Evolutionary conservation across 306 rosid genomes (phyloP).

Genomic region (Quercus wislizeni): DNA sequence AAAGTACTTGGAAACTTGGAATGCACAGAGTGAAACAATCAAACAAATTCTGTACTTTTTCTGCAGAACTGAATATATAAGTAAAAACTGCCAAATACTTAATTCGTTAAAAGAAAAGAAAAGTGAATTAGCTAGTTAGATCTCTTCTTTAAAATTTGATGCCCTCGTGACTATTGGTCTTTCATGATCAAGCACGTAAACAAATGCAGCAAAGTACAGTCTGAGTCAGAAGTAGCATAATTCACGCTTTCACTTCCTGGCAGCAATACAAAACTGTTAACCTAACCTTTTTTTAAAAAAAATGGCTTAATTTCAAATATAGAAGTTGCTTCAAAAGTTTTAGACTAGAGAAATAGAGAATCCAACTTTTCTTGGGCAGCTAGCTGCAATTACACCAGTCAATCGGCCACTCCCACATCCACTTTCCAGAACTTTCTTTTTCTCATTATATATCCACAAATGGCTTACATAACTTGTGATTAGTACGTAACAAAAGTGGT

Average conservation of each 20-base stretch:
- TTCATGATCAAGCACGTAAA: neutral
- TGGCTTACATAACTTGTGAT: no score
- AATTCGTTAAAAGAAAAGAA: neutral
- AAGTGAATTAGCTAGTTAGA: neutral
- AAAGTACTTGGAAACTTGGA: neutral
- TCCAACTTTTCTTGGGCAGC: constrained; percentile 34
- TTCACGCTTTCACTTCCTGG: neutral
- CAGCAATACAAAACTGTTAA: neutral
- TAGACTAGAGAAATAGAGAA: constrained; percentile 21
- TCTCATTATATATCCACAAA: neutral
- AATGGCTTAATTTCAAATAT: neutral
- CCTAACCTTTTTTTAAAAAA: constrained; percentile 2
- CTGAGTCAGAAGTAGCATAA: neutral
- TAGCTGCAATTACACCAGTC: constrained; percentile 19
- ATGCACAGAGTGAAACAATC: neutral
- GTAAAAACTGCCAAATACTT: neutral
- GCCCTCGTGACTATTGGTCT: neutral
- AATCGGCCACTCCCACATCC: neutral
- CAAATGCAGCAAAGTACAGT: neutral
- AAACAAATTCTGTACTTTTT: neutral
- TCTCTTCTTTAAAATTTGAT: neutral
- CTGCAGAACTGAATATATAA: no score
- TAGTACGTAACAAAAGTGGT: no score
- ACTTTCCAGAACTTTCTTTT: constrained; percentile 7
- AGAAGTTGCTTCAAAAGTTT: constrained; percentile 10